Evolutionary conservation across 495 filamentous ascomycete genomes (phyloP), one percentile per base, ranked within the genome.

Genomic region (Thozetella sp.): DNA sequence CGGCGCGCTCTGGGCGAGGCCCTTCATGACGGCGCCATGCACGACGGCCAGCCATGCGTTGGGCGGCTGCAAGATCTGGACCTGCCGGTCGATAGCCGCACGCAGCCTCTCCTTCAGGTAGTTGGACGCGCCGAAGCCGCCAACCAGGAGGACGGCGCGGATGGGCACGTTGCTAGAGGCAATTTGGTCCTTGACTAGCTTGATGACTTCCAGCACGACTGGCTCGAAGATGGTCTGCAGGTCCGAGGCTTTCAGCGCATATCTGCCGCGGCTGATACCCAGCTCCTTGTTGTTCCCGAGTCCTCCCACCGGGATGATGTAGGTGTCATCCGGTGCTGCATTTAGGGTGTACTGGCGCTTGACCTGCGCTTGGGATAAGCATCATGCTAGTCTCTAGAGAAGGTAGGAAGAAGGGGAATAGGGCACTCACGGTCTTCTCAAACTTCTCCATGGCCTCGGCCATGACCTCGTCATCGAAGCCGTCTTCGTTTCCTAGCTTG

Each of bases 71-170:
- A 90, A 75, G 22, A 90, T 74, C 43, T 80, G 72, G 12, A 87
- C 72, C 0, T 65, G 55, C 10, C 55, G 30, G 25, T 48, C 53
- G 22, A 76, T 66, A 19, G 77, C 69, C 17, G 72, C 68, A 4
- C 67, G 73, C 53, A 92, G 68, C 0, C 83, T 75, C 61, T 80
- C 80, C 59, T 82, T 85, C 53, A 91, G 78, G 67, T 90, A 91
- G 61, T 82, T 83, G 22, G 82, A 88, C 37, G 83, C 78, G n/a
- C 89, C 89, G 58, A 91, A 88, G 0, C 89, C 89, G 2, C 89
- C 88, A 17, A 91, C 89, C 0, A 91, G 79, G n/a, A 91, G 73
- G 27, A 91, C 85, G 2, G 85, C 81, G 62, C 80, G 70, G 12
- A 76, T 72, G 1, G 72, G 76, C 43, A 66, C 57, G 22, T 76